A percentile compares a stretch with the other conserved stretches of the same genome.
These are phyloP conservation scores for Ilyonectria sp. DNA, from an alignment of 2,329 filamentous ascomycete species.

Conservation along the genomic window DNA sequence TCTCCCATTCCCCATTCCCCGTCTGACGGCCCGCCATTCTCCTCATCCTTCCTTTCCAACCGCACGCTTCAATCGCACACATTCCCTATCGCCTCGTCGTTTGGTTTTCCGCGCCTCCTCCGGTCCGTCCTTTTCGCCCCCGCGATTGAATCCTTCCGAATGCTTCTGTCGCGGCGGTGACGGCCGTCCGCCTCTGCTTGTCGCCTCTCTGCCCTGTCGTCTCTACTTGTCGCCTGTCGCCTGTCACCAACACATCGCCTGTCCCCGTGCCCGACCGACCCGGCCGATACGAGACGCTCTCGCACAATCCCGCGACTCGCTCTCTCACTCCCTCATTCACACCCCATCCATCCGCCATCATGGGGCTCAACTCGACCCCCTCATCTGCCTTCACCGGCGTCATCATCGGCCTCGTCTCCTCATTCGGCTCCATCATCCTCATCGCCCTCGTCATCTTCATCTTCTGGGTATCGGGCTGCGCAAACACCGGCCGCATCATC, in stretches of 20 bases:
- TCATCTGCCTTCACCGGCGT: slow-evolving; percentile 78
- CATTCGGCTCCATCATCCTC: slow-evolving; percentile 90
- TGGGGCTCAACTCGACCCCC: slow-evolving; percentile 51
- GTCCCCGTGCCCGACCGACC: slow-evolving; percentile 41
- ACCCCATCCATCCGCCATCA: slow-evolving; percentile 40
- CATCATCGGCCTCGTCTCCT: slow-evolving; percentile 94
- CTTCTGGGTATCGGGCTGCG: slow-evolving; percentile 81
- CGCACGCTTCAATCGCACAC: slow-evolving; percentile 14
- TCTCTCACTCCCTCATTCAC: slow-evolving; percentile 19
- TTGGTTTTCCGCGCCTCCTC: not conserved
- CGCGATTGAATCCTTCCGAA: slow-evolving; percentile 47
- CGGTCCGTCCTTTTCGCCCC: slow-evolving; percentile 30
- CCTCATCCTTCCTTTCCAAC: slow-evolving; percentile 17
- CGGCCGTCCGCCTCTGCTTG: slow-evolving; percentile 42
- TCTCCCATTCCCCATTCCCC: slow-evolving; percentile 28
- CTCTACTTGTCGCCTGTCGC: not conserved
- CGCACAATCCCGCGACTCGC: slow-evolving; percentile 31
- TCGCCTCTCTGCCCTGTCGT: not conserved
- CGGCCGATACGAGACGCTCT: slow-evolving; percentile 24
- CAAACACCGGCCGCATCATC: slow-evolving; percentile 88
- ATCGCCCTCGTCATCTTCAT: slow-evolving; percentile 92
- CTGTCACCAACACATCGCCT: slow-evolving; percentile 10
- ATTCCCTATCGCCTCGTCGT: slow-evolving; percentile 12
- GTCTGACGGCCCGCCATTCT: slow-evolving; percentile 28
- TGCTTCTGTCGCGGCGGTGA: slow-evolving; percentile 49